Base-by-base conservation (phyloP, 2,329 filamentous ascomycete species). In the Aureobasidium sp. region DNA sequence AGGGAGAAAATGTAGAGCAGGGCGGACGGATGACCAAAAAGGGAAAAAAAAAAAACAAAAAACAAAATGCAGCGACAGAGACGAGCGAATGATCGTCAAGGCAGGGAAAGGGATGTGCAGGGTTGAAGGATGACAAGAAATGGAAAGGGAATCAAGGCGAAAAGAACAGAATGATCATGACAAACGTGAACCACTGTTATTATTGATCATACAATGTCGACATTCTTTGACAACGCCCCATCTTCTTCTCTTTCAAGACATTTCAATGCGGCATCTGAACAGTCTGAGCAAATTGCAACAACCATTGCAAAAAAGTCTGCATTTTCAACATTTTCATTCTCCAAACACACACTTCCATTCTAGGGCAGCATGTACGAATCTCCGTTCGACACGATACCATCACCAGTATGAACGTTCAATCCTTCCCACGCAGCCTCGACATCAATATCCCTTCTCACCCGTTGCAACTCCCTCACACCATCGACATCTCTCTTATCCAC, bases 381-480 rank as follows among this genome's bases (percentile, higher is more conserved):
- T 2, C 37, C 48, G 7, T 37, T 37, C 40, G 32, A 22, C 5
- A 21, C 27, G 8, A 53, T 8, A 11, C 38, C 11, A 4, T 42
- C 49, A 8, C 22, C 37, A 19, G 29, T 42, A 16, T 19, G 8
- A 12, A 53, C 49, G 35, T 14, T n/a, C 4, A 42, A 16, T 1
- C 49, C 38, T 21, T 22, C 21, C 38, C 27, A 44, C 11, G 22
- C 16, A 2, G 14, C 21, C 8, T 35, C 40, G 5, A 56, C 21
- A 53, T 64, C 56, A 1, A 63, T 1, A 24, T 58, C 60, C 6
- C 60, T 56, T 14, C 60, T 51, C 3, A 62, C 55, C 22, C 10
- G 40, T 38, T 60, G 58, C 51, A 58, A 48, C 34, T 51, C 55
- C 17, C 10, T 35, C 12, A 22, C 29, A 12, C 42, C 22, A n/a